Conservation (phyloP, 2,329 filamentous ascomycete species). For the Sclerotinia borealis region DNA sequence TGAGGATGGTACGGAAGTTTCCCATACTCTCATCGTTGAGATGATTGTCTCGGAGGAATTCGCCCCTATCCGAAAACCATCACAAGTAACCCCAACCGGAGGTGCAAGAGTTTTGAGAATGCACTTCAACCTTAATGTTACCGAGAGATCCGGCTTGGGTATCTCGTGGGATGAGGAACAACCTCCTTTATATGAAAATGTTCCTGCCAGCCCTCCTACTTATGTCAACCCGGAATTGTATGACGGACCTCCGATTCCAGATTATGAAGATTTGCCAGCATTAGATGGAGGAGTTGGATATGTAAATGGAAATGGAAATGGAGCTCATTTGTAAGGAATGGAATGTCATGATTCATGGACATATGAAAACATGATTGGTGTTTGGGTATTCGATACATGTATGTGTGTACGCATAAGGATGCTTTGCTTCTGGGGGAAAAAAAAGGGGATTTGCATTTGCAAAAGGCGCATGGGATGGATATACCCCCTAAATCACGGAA, state of each 20-base stretch:
- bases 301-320: background rate
- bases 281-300: constrained; percentile 15
- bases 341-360: background rate
- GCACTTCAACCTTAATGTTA: constrained; percentile 79
- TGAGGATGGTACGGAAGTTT: constrained; percentile 67
- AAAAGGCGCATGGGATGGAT: background rate
- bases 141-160: constrained; percentile 86
- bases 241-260: constrained; percentile 25
- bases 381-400: background rate
- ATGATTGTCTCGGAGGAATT: constrained; percentile 93
- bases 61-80: constrained; percentile 60
- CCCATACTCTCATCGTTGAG: constrained; percentile 83
- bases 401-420: background rate
- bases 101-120: constrained; percentile 87
- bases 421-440: background rate
- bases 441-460: background rate
- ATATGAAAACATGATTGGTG: background rate
- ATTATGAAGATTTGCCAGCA: constrained; percentile 28
- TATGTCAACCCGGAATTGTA: constrained; percentile 40
- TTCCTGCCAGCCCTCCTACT: constrained; percentile 75
- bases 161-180: constrained; percentile 97
- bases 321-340: background rate
- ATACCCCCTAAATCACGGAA: background rate
- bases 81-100: constrained; percentile 75
- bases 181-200: constrained; percentile 89